Conservation (phyloP, 176 grass and related monocot genomes). For the Oryza meyeriana region DNA sequence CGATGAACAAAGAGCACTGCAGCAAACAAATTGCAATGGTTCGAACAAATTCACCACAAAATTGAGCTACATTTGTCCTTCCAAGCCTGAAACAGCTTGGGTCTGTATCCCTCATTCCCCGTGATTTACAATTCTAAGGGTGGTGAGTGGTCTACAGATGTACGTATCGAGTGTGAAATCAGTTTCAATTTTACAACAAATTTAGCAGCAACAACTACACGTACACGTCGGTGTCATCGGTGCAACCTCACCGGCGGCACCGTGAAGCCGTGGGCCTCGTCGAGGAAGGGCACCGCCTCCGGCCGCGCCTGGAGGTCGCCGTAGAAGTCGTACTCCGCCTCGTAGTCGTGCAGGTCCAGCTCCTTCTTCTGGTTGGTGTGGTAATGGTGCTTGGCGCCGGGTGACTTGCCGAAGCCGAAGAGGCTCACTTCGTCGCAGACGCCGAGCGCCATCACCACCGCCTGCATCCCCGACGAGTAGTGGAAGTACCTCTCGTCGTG, state of each 20-base stretch:
- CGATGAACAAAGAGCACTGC: background rate
- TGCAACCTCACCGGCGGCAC: conserved; percentile 28
- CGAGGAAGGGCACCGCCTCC: conserved; percentile 58
- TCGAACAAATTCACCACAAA: background rate
- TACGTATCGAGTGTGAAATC: background rate
- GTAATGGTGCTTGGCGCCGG: conserved; percentile 71
- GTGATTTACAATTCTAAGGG: conserved; percentile 30
- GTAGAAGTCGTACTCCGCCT: conserved; percentile 89
- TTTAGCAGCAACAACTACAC: background rate
- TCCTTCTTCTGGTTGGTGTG: conserved; percentile 72
- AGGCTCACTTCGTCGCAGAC: conserved; percentile 53
- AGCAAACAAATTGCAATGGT: background rate
- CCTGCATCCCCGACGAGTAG: conserved; percentile 85
- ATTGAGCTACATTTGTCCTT: background rate
- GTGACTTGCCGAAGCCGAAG: conserved; percentile 77
- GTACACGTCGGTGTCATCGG: background rate
- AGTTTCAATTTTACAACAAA: conserved; percentile 14
- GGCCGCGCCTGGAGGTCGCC: conserved; percentile 54
- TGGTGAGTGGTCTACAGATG: background rate
- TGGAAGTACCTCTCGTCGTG: conserved; percentile 79
- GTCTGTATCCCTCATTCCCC: background rate
- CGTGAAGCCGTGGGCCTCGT: conserved; percentile 24
- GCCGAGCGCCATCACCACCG: conserved; percentile 57
- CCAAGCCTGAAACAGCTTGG: background rate
- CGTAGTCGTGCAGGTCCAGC: conserved; percentile 80